These are phyloP conservation scores for Tephrocybe sp. DNA, from an alignment of 768 basidiomycete species.

Conservation along the genomic window DNA sequence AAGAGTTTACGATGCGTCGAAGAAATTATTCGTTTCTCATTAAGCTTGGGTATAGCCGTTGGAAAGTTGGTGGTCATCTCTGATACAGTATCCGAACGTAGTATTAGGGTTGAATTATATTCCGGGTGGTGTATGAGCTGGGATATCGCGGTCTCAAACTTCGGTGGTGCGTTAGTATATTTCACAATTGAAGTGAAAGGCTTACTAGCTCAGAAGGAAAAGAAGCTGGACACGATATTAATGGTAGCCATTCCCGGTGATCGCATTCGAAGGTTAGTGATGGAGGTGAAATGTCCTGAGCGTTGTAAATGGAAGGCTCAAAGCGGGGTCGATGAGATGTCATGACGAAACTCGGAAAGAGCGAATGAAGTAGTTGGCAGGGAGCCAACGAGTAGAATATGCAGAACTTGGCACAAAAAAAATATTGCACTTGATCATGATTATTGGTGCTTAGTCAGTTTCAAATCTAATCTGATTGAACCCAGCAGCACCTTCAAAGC, in stretches of 20 bases:
- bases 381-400: background rate
- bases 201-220: conserved; percentile 44
- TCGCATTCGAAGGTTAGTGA: conserved; percentile 4
- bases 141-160: conserved; percentile 74
- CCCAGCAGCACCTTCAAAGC: too few species aligned
- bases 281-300: background rate
- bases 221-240: conserved; percentile 37
- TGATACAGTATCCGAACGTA: conserved; percentile 71
- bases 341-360: background rate
- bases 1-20: conserved; percentile 68
- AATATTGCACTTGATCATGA: background rate
- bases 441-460: too few species aligned
- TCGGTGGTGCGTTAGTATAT: too few species aligned
- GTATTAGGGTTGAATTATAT: conserved; percentile 87
- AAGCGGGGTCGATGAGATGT: conserved; percentile 16
- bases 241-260: conserved; percentile 25
- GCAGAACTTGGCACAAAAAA: background rate
- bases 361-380: too few species aligned
- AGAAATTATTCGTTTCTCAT: conserved; percentile 36
- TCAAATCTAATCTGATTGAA: too few species aligned
- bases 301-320: conserved; percentile 15
- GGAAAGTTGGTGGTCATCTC: conserved; percentile 36
- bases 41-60: conserved; percentile 30
- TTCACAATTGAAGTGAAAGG: background rate
- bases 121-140: conserved; percentile 88